These are phyloP conservation scores for Haplosporangium sp. DNA, from an alignment of 371 early-diverging fungal genomes.

Conservation along the genomic window DNA sequence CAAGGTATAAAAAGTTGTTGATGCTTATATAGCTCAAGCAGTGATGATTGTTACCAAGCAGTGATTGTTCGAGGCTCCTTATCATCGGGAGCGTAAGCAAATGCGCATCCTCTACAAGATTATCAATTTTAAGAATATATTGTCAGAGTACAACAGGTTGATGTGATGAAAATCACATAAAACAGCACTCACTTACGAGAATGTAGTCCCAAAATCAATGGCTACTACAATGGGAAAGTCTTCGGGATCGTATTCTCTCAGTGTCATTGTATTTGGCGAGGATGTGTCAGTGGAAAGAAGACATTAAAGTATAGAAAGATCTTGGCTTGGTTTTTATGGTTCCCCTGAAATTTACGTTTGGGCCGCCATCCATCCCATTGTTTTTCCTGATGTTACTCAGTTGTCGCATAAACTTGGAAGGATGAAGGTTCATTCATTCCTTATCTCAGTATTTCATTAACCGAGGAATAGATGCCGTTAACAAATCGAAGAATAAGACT, in stretches of 20 bases:
- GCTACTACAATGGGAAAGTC: background rate
- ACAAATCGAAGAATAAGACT: no score
- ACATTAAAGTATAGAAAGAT: no score
- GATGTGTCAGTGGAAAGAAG: no score
- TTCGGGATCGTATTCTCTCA: background rate
- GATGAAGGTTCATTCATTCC: no score
- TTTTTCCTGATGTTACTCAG: no score
- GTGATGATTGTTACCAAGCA: slow-evolving; percentile 21
- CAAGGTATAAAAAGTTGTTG: background rate
- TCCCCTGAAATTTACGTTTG: no score
- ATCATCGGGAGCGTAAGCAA: slow-evolving; percentile 31
- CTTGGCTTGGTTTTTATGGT: no score
- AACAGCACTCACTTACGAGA: background rate
- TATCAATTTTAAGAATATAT: background rate
- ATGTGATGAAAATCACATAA: background rate
- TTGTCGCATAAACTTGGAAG: no score
- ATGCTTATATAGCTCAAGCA: background rate
- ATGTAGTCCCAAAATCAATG: background rate
- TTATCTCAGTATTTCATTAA: no score
- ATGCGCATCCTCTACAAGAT: slow-evolving; percentile 42
- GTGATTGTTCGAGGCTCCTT: slow-evolving; percentile 16
- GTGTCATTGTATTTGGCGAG: slow-evolving; percentile 1
- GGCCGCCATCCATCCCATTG: no score
- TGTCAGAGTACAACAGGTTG: background rate
- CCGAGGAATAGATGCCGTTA: no score